Evolutionary conservation across 352 stramenopile genomes (phyloP), one percentile per base, ranked within the genome.

Genomic region (Peronospora tabacina): DNA sequence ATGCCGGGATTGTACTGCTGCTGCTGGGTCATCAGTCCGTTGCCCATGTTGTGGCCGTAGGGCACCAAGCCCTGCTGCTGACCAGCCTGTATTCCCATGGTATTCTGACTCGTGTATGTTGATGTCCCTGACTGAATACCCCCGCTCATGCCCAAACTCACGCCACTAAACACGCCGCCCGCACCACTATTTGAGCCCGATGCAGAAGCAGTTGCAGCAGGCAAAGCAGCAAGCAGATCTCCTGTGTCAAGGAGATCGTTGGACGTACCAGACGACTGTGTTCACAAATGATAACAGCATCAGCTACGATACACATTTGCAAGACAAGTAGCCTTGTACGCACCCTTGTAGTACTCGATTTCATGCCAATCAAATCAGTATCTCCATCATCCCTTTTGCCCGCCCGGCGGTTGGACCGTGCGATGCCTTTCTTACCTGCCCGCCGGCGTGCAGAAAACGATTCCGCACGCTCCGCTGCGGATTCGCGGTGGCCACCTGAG

Each of bases 391-490:
- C 78, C 28, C 84, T 82, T 19, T 86, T 74, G 36, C 52, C 58
- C 11, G 54, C 58, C 5, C 72, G 70, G 26, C 74, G 67, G 40
- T 44, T 68, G 7, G 63, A 66, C 32, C 70, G 74, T 17, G 66
- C 63, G n/a, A 58, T 70, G 15, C 66, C 63, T 51, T 89, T 89
- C 60, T 84, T 88, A 4, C 74, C 72, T 41, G 75, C 75, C 15
- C 78, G 75, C 43, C 78, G 75, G 15, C 78, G 78, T 20, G 75
- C 66, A n/a, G 78, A 78, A 42, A 84, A 87, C 8, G 72, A 78
- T 54, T 89, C 78, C 0, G 72, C 58, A n/a, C 73, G 72, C 13
- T 86, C 77, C 0, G 63, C 36, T 51, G 61, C 65, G 24, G 63
- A 70, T 30, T 68, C 61, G 10, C 58, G 57, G 19, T 56, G 52